A percentile compares a stretch with the other conserved stretches of the same genome.
Conservation (phyloP, 148 eudicot genomes). For the Silene latifolia region DNA sequence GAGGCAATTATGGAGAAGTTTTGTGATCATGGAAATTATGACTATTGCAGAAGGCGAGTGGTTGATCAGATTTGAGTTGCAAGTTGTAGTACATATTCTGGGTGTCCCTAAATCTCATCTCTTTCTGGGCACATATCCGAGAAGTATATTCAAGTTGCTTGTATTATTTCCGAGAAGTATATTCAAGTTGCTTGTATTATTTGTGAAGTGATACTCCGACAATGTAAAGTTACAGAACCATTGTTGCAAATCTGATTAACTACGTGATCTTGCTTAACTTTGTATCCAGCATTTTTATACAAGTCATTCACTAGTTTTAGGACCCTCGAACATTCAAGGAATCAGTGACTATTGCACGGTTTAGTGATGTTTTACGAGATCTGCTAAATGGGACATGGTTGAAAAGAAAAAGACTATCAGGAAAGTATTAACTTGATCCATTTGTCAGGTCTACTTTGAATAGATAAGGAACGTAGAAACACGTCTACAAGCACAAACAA, state of each 20-base stretch:
- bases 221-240: constrained; percentile 6
- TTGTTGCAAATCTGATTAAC: background rate
- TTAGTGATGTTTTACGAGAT: background rate
- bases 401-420: no score
- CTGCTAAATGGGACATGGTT: no score
- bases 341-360: no score
- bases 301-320: background rate
- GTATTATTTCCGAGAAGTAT: constrained; percentile 13
- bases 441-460: no score
- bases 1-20: background rate
- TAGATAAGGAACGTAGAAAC: no score
- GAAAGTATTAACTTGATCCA: no score
- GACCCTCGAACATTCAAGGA: background rate
- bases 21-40: background rate
- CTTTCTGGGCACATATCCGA: constrained; percentile 13
- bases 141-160: constrained; percentile 7
- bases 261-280: background rate
- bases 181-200: background rate
- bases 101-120: background rate
- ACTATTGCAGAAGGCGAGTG: background rate
- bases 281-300: background rate
- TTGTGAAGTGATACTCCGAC: constrained; percentile 14
- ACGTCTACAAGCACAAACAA: background rate
- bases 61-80: constrained; percentile 9
- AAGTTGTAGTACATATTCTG: background rate